Conservation (phyloP, 805 yeast species). For the Candida arabinofermentans region DNA sequence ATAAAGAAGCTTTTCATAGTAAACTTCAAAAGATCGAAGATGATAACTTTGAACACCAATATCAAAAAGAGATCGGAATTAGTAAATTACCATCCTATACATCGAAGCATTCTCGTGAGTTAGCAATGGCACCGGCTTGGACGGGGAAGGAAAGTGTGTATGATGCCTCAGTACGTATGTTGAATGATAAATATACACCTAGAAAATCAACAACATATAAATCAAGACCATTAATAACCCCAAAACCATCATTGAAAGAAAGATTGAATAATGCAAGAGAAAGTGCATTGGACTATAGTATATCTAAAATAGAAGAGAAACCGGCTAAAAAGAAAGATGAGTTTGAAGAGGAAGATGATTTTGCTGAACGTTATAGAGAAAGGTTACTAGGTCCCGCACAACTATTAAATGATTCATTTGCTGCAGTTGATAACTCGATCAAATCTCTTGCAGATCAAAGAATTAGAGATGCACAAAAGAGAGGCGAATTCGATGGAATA, state of each 20-base stretch:
- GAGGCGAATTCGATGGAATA: conserved; percentile 64
- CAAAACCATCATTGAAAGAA: conserved; percentile 24
- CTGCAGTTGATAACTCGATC: conserved; percentile 47
- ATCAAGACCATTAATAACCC: conserved; percentile 10
- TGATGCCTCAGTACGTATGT: conserved; percentile 52
- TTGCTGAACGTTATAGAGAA: conserved; percentile 60
- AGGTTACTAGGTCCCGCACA: conserved; percentile 55
- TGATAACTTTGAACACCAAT: conserved; percentile 32
- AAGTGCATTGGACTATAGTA: conserved; percentile 56
- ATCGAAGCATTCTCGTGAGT: conserved; percentile 39
- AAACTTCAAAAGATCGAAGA: conserved; percentile 29
- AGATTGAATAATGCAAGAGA: conserved; percentile 63
- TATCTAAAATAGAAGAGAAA: conserved; percentile 37
- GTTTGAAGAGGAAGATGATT: conserved; percentile 40
- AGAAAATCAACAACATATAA: conserved; percentile 6
- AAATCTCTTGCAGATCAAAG: conserved; percentile 68
- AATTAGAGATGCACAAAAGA: conserved; percentile 67
- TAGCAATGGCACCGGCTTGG: conserved; percentile 57
- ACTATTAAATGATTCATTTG: conserved; percentile 39
- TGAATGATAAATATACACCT: conserved; percentile 48
- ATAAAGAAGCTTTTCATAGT: conserved; percentile 17
- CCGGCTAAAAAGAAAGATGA: conserved; percentile 11
- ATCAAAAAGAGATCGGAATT: conserved; percentile 39
- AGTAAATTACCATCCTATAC: conserved; percentile 42
- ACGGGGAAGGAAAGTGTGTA: conserved; percentile 45